phyloP scores from a whole-genome alignment of 345 rosid genomes.

The Geranium brycei region DNA sequence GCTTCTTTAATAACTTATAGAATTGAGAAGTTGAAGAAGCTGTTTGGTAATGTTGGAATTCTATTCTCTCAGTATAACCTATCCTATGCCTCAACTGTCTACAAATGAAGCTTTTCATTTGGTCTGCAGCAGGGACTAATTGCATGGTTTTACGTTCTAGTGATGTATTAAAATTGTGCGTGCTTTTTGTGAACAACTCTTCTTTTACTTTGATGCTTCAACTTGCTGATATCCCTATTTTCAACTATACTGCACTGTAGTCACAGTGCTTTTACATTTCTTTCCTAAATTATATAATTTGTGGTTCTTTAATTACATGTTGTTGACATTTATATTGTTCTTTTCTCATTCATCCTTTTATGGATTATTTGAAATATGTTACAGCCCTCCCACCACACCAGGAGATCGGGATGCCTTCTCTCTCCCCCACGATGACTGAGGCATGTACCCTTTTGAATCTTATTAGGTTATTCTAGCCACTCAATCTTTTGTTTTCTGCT shows the following conservation, averaged over 20 bases:
- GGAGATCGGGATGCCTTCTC: conserved; percentile 99
- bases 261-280: background rate
- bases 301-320: background rate
- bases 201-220: too few species aligned
- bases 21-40: background rate
- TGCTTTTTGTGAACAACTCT: too few species aligned
- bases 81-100: too few species aligned
- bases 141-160: too few species aligned
- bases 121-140: too few species aligned
- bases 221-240: background rate
- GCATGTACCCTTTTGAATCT: conserved; percentile 20
- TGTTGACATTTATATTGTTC: background rate
- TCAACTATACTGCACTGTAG: background rate
- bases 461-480: background rate
- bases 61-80: background rate
- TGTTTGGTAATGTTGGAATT: background rate
- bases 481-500: background rate
- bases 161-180: too few species aligned
- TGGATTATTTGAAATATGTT: conserved; percentile 14
- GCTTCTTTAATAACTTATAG: background rate
- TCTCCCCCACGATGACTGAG: conserved; percentile 98
- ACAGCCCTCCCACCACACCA: conserved; percentile 91
- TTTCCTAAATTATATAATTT: background rate
- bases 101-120: too few species aligned
- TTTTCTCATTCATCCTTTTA: background rate